Conservation (phyloP, 2,329 filamentous ascomycete genomes). For the Cercospora sp. region DNA sequence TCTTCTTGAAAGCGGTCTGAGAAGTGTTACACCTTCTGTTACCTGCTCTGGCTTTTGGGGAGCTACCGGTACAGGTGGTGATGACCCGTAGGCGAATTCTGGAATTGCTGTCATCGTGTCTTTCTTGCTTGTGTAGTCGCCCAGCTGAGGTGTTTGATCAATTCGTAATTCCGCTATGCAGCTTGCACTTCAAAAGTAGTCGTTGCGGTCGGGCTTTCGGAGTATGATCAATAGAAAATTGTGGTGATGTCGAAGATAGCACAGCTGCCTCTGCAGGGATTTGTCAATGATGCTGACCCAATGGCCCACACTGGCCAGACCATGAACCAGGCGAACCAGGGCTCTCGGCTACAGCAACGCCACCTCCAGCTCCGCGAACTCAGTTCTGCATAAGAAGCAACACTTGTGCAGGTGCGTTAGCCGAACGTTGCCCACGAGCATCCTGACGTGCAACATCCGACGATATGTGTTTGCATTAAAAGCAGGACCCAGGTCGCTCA, state of each 20-base stretch:
- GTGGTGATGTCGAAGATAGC: slow-evolving; percentile 1
- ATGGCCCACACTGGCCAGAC: background rate
- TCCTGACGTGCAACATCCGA: background rate
- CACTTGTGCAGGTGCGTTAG: slow-evolving; percentile 4
- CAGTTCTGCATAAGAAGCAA: background rate
- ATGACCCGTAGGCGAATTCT: slow-evolving; percentile 27
- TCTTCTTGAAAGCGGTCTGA: slow-evolving; percentile 26
- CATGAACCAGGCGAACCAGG: background rate
- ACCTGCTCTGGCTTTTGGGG: slow-evolving; percentile 25
- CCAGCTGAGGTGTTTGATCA: background rate
- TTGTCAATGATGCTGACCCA: slow-evolving; percentile 9
- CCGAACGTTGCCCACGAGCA: background rate
- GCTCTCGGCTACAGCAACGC: background rate
- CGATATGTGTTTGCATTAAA: background rate
- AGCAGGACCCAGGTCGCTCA: background rate
- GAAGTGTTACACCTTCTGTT: slow-evolving; percentile 24
- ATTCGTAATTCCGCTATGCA: too few species aligned
- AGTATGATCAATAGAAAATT: background rate
- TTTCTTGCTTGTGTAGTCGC: background rate
- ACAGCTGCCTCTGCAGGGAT: background rate
- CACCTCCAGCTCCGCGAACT: background rate
- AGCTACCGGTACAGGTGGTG: slow-evolving; percentile 23
- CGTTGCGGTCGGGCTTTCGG: background rate
- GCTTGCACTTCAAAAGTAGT: background rate
- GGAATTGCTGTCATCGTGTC: slow-evolving; percentile 18